Evolutionary conservation across 2,329 filamentous ascomycete genomes (phyloP), one percentile per base, ranked within the genome.

Genomic region (Penicillium sclerotiorum): DNA sequence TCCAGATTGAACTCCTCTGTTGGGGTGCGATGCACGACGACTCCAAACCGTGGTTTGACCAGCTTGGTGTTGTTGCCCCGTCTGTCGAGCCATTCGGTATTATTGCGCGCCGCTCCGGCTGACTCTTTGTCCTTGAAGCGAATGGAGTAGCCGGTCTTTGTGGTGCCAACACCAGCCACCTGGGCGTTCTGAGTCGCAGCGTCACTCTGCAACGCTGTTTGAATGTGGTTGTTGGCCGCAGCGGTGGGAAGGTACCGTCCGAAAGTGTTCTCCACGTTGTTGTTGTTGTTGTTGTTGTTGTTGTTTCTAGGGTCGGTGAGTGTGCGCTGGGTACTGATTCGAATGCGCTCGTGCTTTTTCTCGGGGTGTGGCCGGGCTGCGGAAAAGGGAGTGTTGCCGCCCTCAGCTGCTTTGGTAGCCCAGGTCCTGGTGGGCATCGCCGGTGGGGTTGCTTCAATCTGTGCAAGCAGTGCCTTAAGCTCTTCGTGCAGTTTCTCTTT

Each of bases 111-210:
- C 20, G 44, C 40, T 15, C 61, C 50, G 4, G 56, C 52, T 32
- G 51, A 61, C 39, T 47, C 33, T 15, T 43, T n/a, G 36, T 65
- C 42, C 45, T 56, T 58, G 30, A 63, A 65, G 18, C 54, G 28
- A 32, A 65, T 56, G 11, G 64, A 12, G 39, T 65, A 64, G 20
- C 58, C 57, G 12, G 46, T 49, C 11, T 47, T 47, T 2, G 42
- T 53, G 21, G 46, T 49, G 11, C 42, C 42, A 15, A 53, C 28
- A 2, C 46, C 43, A 4, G 43, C 42, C 0, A 49, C 50, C 12
- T 53, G 32, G 5, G 43, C 43, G 49, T 50, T 70, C 72, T 12
- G 52, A 0, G 37, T 52, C 1, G 27, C 8, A 5, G 22, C 0
- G 25, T n/a, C 35, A 18, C 15, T 20, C 17, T 20, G 13, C 7